These are phyloP conservation scores for Russula brevipes DNA, from an alignment of 768 basidiomycete species.

Conservation along the genomic window DNA sequence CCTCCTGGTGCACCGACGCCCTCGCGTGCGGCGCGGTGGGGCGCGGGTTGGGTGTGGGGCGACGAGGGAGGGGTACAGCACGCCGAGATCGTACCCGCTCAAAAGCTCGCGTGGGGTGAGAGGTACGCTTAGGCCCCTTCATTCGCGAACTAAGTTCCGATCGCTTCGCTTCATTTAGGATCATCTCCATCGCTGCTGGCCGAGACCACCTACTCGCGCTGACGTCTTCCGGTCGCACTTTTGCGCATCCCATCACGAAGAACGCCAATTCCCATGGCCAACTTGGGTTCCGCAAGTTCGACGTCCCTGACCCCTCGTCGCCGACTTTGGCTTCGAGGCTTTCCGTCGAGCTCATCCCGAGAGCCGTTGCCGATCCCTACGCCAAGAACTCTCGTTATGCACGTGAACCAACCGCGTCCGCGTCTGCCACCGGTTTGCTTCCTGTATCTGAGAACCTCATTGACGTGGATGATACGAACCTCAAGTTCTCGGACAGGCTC, in stretches of 20 bases:
- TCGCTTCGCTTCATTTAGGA: conserved; percentile 38
- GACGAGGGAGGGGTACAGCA: conserved; percentile 50
- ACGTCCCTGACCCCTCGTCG: conserved; percentile 39
- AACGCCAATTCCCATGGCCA: conserved; percentile 78
- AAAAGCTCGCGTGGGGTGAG: conserved; percentile 58
- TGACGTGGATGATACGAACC: conserved; percentile 37
- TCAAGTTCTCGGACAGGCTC: conserved; percentile 62
- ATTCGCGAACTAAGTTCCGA: not conserved
- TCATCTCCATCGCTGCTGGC: conserved; percentile 70
- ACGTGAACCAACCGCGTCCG: conserved; percentile 32
- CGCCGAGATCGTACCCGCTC: conserved; percentile 55
- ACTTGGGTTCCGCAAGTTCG: conserved; percentile 68
- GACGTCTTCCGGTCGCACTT: conserved; percentile 70
- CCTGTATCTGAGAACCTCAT: conserved; percentile 22
- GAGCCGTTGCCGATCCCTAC: conserved; percentile 47
- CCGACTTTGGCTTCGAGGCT: conserved; percentile 33
- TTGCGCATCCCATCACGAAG: conserved; percentile 68
- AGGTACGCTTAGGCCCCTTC: conserved; percentile 39
- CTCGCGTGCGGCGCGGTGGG: conserved; percentile 54
- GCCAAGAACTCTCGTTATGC: conserved; percentile 41
- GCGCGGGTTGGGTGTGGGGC: conserved; percentile 53
- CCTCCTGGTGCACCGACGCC: conserved; percentile 36
- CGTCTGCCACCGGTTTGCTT: conserved; percentile 32
- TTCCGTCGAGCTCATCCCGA: conserved; percentile 53
- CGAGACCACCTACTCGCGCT: conserved; percentile 65